Evolutionary conservation across 352 stramenopile genomes (phyloP).

Genomic region (Peronospora farinosa): DNA sequence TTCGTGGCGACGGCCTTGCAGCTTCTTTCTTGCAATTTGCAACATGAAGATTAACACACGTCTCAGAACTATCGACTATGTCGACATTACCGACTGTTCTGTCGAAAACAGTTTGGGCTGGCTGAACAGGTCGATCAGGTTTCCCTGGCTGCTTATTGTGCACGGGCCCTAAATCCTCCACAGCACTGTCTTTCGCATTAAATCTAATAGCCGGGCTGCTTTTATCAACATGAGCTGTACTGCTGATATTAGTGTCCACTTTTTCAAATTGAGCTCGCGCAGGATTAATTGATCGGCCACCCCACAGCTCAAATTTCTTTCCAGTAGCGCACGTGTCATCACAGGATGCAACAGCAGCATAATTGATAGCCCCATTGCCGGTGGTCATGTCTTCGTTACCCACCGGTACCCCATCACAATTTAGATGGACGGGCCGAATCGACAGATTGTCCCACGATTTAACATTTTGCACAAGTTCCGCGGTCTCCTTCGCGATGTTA

Average conservation of each 20-base stretch:
- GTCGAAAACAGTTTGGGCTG: neutral
- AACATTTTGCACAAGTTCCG: neutral
- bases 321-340: neutral
- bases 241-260: neutral
- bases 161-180: neutral
- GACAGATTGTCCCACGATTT: neutral
- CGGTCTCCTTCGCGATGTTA: neutral
- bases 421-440: neutral
- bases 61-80: neutral
- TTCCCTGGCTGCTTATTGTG: neutral
- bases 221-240: neutral
- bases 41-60: neutral
- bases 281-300: slow-evolving; percentile 6
- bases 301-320: neutral
- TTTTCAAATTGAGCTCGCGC: neutral
- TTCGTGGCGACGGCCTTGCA: neutral
- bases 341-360: neutral
- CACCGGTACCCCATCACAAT: neutral
- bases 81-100: neutral
- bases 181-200: neutral
- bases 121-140: neutral
- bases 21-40: neutral
- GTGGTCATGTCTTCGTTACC: neutral
- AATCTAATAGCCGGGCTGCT: neutral
- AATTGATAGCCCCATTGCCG: neutral